phyloP scores from a whole-genome alignment of 805 yeast genomes.

The Candida anglica region DNA sequence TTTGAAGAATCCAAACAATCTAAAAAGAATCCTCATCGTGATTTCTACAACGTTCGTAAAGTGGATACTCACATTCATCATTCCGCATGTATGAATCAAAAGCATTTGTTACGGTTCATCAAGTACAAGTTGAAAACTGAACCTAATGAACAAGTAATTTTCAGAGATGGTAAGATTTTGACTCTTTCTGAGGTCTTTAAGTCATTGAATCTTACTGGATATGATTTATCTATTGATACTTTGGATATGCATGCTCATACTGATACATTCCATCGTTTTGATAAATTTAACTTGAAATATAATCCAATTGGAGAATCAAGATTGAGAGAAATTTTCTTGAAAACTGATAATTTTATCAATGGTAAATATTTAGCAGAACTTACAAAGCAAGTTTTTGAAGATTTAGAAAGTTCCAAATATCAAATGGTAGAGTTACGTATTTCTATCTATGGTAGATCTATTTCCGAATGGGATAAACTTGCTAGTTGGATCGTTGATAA shows the following conservation, averaged over 20 bases:
- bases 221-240: conserved; percentile 93
- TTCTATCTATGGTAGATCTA: conserved; percentile 86
- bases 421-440: conserved; percentile 97
- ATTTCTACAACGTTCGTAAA: conserved; percentile 92
- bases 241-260: conserved; percentile 99
- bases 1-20: conserved; percentile 89
- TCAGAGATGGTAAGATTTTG: conserved; percentile 85
- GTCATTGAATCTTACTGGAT: conserved; percentile 86
- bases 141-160: conserved; percentile 87
- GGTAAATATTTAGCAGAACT: conserved; percentile 91
- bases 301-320: conserved; percentile 98
- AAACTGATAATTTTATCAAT: conserved; percentile 88
- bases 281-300: conserved; percentile 93
- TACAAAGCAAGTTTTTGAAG: conserved; percentile 90
- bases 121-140: conserved; percentile 87
- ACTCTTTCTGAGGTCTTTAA: conserved; percentile 88
- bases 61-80: conserved; percentile 99
- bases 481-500: conserved; percentile 96
- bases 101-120: conserved; percentile 89
- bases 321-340: conserved; percentile 89
- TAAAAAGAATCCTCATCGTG: conserved; percentile 93
- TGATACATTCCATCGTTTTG: conserved; percentile 96
- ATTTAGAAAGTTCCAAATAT: conserved; percentile 90
- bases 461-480: conserved; percentile 91
- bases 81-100: conserved; percentile 98